A percentile compares a stretch with the other conserved stretches of the same genome.
phyloP scores from a whole-genome alignment of 2,329 filamentous ascomycete species.

The Parascedosporium putredinis region DNA sequence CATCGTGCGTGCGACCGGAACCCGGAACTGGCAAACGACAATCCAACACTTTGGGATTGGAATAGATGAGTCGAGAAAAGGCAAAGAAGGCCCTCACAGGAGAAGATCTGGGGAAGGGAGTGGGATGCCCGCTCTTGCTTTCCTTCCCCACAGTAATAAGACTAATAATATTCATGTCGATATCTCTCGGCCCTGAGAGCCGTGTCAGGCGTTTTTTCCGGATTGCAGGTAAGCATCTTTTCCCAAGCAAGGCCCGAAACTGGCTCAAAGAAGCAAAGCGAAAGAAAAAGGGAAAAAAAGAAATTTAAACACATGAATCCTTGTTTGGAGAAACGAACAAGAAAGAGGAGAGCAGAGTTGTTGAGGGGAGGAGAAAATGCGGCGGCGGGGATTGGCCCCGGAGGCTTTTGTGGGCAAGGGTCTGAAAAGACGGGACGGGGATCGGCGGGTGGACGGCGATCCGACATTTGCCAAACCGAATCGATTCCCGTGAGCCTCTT shows the following conservation, averaged over 20 bases:
- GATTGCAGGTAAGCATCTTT: too few species aligned
- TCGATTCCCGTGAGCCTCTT: not conserved
- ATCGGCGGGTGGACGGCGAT: not conserved
- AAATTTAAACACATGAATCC: not conserved
- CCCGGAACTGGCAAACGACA: not conserved
- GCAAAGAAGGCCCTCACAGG: not conserved
- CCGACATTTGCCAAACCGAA: conserved; percentile 1
- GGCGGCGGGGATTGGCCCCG: not conserved
- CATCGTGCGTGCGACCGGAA: not conserved
- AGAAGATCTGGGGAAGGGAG: too few species aligned
- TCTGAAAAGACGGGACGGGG: not conserved
- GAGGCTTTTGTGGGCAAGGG: too few species aligned
- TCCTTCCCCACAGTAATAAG: too few species aligned
- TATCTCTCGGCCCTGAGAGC: not conserved
- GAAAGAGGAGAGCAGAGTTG: too few species aligned
- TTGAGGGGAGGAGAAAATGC: too few species aligned
- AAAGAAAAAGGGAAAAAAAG: not conserved
- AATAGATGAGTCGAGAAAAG: not conserved
- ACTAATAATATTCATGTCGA: not conserved
- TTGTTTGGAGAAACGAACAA: too few species aligned
- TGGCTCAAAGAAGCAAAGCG: not conserved
- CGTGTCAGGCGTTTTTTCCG: too few species aligned
- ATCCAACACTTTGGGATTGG: not conserved
- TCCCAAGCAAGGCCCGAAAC: not conserved
- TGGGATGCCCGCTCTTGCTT: not conserved